phyloP scores from a whole-genome alignment of 2,329 filamentous ascomycete genomes.

The Epichloe festucae region DNA sequence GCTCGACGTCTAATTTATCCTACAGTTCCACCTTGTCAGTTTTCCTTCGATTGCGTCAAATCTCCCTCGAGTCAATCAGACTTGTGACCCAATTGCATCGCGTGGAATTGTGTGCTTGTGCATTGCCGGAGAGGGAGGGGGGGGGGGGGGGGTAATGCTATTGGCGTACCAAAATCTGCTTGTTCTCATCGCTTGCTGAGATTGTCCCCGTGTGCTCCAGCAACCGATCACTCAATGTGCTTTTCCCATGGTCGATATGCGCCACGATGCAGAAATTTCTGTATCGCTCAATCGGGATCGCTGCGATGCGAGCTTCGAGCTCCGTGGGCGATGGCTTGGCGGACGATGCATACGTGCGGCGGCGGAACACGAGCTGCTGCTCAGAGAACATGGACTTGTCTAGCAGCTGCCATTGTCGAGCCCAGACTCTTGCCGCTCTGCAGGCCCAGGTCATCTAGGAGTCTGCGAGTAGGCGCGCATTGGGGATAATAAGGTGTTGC shows the following conservation, averaged over 20 bases:
- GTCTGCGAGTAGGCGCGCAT: conserved; percentile 6
- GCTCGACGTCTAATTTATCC: conserved; percentile 56
- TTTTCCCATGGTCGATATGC: conserved; percentile 98
- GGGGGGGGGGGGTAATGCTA: no score
- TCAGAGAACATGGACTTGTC: conserved; percentile 1
- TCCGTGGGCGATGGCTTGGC: conserved; percentile 20
- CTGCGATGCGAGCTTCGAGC: conserved; percentile 44
- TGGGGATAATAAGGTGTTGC: conserved; percentile 1
- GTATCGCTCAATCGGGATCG: conserved; percentile 65
- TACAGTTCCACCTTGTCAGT: conserved; percentile 8
- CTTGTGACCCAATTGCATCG: neutral
- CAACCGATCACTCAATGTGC: conserved; percentile 82
- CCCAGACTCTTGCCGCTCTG: conserved; percentile 24
- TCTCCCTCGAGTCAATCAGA: no score
- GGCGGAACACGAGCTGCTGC: conserved; percentile 5
- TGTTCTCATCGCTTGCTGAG: conserved; percentile 63
- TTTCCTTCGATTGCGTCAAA: neutral
- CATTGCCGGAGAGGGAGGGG: no score
- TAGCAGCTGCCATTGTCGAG: conserved; percentile 20
- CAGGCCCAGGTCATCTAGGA: conserved; percentile 25
- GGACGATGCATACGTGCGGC: conserved; percentile 8
- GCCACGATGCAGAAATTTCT: conserved; percentile 98
- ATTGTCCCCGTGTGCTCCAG: conserved; percentile 94
- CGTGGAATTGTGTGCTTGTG: no score
- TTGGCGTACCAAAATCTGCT: conserved; percentile 60